Percentiles rank a stretch among this genome's conserved stretches.
Conservation (phyloP, 2,329 filamentous ascomycete genomes). For the Nigrospora osmanthi region DNA sequence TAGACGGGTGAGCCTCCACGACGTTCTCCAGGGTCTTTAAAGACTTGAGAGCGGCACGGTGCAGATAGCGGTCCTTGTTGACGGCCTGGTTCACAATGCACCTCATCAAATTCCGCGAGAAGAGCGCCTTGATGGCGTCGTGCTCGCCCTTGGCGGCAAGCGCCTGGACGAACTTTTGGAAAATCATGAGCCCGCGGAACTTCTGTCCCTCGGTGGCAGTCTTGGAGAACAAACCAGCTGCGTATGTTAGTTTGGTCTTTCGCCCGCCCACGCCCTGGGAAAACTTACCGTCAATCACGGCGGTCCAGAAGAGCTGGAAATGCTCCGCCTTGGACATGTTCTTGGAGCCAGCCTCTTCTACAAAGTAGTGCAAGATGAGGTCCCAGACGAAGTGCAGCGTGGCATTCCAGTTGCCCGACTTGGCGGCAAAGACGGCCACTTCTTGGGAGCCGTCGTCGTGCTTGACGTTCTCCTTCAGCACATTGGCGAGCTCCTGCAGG, state of each 20-base stretch:
- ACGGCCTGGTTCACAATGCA: conserved; percentile 78
- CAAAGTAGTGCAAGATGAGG: conserved; percentile 55
- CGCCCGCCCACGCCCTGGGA: not conserved
- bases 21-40: conserved; percentile 63
- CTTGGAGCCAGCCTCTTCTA: conserved; percentile 22
- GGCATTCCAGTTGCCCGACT: conserved; percentile 69
- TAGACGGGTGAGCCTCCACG: conserved; percentile 51
- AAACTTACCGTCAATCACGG: conserved; percentile 75
- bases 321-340: conserved; percentile 27
- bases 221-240: conserved; percentile 77
- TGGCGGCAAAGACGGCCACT: conserved; percentile 35
- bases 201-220: conserved; percentile 82
- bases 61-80: conserved; percentile 68
- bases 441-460: conserved; percentile 37
- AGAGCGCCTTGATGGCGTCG: conserved; percentile 51
- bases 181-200: conserved; percentile 83
- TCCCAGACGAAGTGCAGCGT: conserved; percentile 87
- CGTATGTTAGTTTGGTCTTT: not conserved
- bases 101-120: conserved; percentile 75
- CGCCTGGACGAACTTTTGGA: conserved; percentile 63
- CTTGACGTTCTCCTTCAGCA: conserved; percentile 68
- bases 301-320: conserved; percentile 77
- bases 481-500: conserved; percentile 60
- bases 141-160: conserved; percentile 32
- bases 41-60: conserved; percentile 69